Conservation (phyloP, 2,329 filamentous ascomycete species). For the Erysiphe neolycopersici region DNA sequence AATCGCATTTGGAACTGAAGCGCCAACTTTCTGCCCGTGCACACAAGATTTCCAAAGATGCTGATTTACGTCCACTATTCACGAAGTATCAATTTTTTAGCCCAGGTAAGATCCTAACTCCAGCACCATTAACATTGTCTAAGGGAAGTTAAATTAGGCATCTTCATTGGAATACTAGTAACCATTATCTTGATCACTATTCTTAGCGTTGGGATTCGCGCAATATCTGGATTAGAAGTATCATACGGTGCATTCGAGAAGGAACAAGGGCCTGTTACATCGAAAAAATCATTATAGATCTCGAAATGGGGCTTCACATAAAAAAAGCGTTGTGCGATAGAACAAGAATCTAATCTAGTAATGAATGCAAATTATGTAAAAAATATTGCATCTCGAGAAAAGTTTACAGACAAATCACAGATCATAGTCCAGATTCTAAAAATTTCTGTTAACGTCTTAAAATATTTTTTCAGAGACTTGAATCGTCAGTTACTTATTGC, state of each 20-base stretch:
- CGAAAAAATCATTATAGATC: not conserved
- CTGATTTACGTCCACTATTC: slow-evolving; percentile 34
- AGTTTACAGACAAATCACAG: too few species aligned
- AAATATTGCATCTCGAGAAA: too few species aligned
- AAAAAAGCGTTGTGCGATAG: too few species aligned
- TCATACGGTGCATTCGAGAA: slow-evolving; percentile 92
- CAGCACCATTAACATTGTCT: too few species aligned
- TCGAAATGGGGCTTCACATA: too few species aligned
- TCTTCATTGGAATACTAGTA: slow-evolving; percentile 66
- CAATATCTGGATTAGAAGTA: slow-evolving; percentile 57
- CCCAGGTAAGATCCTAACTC: slow-evolving; percentile 32
- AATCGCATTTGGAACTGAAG: slow-evolving; percentile 47
- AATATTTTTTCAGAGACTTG: too few species aligned
- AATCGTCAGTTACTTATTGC: too few species aligned
- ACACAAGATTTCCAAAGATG: not conserved
- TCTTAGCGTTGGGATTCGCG: slow-evolving; percentile 49
- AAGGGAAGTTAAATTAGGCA: slow-evolving; percentile 22
- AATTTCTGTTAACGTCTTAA: too few species aligned
- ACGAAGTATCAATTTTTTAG: slow-evolving; percentile 90
- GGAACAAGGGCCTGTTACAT: slow-evolving; percentile 21
- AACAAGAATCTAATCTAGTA: too few species aligned
- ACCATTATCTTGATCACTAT: slow-evolving; percentile 48
- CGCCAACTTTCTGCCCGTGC: slow-evolving; percentile 18
- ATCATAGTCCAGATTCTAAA: too few species aligned
- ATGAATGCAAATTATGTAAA: too few species aligned